Evolutionary conservation across 208 protist species (phyloP).

Genomic region (Angomonas deanei): DNA sequence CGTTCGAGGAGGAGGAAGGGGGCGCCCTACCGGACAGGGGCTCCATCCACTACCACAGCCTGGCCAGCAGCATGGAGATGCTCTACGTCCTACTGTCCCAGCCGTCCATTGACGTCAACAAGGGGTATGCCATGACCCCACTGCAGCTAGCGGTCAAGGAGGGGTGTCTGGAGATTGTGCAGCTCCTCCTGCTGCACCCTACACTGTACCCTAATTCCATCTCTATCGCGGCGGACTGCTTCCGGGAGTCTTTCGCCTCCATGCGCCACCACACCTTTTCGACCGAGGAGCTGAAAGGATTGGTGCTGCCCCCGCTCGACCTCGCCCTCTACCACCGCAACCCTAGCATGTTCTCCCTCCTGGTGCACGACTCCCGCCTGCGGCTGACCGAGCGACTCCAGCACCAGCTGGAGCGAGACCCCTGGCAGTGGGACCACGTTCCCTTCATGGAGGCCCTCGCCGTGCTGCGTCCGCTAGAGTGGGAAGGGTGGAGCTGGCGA

Average conservation of each 20-base stretch:
- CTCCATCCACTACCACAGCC: not conserved
- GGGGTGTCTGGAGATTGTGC: slow-evolving; percentile 15
- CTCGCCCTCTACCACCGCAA: slow-evolving; percentile 16
- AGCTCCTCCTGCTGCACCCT: slow-evolving; percentile 23
- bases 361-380: slow-evolving; percentile 22
- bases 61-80: slow-evolving; percentile 16
- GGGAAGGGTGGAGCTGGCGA: slow-evolving; percentile 34
- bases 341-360: slow-evolving; percentile 17
- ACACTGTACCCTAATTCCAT: slow-evolving; percentile 20
- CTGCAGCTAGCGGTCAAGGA: slow-evolving; percentile 27
- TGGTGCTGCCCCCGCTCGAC: slow-evolving; percentile 21
- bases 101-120: slow-evolving; percentile 37
- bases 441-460: slow-evolving; percentile 26
- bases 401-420: slow-evolving; percentile 22
- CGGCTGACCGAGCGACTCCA: slow-evolving; percentile 16
- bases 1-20: not conserved
- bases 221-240: slow-evolving; percentile 11
- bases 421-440: slow-evolving; percentile 11
- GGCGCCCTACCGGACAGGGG: not conserved
- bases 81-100: slow-evolving; percentile 24
- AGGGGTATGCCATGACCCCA: slow-evolving; percentile 27
- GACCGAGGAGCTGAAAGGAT: slow-evolving; percentile 6
- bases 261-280: slow-evolving; percentile 18
- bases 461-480: slow-evolving; percentile 14
- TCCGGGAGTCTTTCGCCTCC: slow-evolving; percentile 17